These are phyloP conservation scores for Cutaneotrichosporon cutaneum DNA, from an alignment of 1,284 basidiomycete species.

Conservation along the genomic window DNA sequence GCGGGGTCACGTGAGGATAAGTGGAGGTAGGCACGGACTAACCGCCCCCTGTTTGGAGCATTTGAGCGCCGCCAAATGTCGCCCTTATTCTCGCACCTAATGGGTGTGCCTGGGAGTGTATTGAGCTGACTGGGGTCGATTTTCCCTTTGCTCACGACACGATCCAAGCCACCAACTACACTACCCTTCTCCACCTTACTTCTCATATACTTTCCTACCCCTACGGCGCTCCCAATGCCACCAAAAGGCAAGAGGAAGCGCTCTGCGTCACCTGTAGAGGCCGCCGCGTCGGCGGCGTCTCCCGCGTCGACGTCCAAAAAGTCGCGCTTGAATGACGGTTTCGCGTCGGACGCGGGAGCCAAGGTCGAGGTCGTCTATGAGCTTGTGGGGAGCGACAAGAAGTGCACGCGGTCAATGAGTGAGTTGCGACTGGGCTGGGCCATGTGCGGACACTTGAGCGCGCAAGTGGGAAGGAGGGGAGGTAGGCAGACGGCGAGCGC, in stretches of 20 bases:
- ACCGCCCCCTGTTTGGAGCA: too few species aligned
- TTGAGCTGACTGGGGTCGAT: background rate
- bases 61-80: too few species aligned
- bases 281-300: background rate
- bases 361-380: slow-evolving; percentile 18
- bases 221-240: background rate
- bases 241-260: slow-evolving; percentile 23
- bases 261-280: slow-evolving; percentile 11
- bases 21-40: background rate
- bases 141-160: background rate
- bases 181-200: background rate
- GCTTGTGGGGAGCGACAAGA: slow-evolving; percentile 21
- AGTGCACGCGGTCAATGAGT: slow-evolving; percentile 12
- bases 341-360: background rate
- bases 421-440: slow-evolving; percentile 1
- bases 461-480: too few species aligned
- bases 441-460: too few species aligned
- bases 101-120: background rate
- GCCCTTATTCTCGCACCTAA: too few species aligned
- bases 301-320: slow-evolving; percentile 12
- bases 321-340: slow-evolving; percentile 10
- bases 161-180: background rate
- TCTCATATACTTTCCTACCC: background rate
- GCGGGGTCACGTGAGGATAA: background rate
- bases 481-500: too few species aligned